Percentiles rank a stretch among this genome's conserved stretches.
phyloP scores from a whole-genome alignment of 495 filamentous ascomycete genomes.

The Talaromyces trachyspermus region DNA sequence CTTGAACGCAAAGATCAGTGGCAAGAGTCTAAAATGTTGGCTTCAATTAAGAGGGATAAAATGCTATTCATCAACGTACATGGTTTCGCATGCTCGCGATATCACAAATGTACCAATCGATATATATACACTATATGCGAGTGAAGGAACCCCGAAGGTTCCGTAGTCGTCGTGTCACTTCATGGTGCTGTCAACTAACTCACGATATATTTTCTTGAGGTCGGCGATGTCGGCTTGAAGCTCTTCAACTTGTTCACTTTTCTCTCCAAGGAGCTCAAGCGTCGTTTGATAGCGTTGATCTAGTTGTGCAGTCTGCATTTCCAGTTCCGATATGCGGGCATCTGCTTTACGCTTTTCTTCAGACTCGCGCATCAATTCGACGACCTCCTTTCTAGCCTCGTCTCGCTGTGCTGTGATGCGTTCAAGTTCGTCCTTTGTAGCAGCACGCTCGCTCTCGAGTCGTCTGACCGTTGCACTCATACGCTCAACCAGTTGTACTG shows the following conservation, averaged over 20 bases:
- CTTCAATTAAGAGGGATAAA: background rate
- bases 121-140: conserved; percentile 8
- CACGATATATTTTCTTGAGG: conserved; percentile 90
- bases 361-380: conserved; percentile 75
- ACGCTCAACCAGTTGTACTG: conserved; percentile 91
- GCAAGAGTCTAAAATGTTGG: background rate
- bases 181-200: conserved; percentile 80
- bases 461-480: conserved; percentile 91
- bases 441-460: conserved; percentile 84
- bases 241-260: conserved; percentile 90
- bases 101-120: conserved; percentile 6
- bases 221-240: conserved; percentile 81
- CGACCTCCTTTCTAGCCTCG: conserved; percentile 83
- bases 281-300: conserved; percentile 78
- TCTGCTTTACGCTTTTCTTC: conserved; percentile 60
- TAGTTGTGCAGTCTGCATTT: conserved; percentile 50
- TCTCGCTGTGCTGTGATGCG: conserved; percentile 78
- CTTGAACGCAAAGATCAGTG: conserved; percentile 5
- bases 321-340: conserved; percentile 53
- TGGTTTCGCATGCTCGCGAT: background rate
- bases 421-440: conserved; percentile 73
- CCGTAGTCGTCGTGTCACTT: conserved; percentile 33
- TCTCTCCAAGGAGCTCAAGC: conserved; percentile 92
- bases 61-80: conserved; percentile 2
- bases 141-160: background rate